These are phyloP conservation scores for Candida ficus DNA, from an alignment of 805 yeast genomes.

Conservation along the genomic window DNA sequence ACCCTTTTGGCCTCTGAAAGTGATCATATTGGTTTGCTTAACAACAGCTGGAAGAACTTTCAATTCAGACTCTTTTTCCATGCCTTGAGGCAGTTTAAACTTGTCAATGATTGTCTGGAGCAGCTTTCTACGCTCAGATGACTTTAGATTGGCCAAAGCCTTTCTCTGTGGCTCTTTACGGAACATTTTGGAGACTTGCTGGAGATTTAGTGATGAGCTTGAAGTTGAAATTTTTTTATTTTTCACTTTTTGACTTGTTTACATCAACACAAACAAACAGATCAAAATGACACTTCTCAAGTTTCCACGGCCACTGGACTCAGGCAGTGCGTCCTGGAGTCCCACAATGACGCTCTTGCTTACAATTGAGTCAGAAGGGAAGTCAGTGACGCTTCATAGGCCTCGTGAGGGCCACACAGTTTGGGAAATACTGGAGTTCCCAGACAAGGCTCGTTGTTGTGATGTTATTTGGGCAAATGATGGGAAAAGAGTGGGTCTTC, in stretches of 20 bases:
- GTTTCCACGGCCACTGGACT: constrained; percentile 6
- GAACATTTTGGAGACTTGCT: constrained; percentile 37
- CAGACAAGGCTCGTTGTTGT: constrained; percentile 3
- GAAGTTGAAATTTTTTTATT: neutral
- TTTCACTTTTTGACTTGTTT: neutral
- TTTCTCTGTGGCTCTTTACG: constrained; percentile 47
- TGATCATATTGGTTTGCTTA: constrained; percentile 61
- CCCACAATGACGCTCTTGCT: constrained; percentile 50
- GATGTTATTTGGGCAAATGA: constrained; percentile 31
- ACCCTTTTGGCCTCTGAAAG: constrained; percentile 49
- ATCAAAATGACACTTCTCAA: neutral
- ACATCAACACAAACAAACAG: neutral
- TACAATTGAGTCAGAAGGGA: constrained; percentile 36
- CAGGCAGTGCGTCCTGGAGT: constrained; percentile 30
- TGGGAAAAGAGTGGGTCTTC: constrained; percentile 38
- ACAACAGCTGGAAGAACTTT: constrained; percentile 25
- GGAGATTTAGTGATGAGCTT: neutral
- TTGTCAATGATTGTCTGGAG: constrained; percentile 36
- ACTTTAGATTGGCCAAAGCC: constrained; percentile 72
- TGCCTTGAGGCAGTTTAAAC: constrained; percentile 35
- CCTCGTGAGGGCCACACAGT: constrained; percentile 23
- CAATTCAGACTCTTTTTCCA: constrained; percentile 20
- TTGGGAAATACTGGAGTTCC: constrained; percentile 30
- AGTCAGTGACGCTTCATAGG: constrained; percentile 46
- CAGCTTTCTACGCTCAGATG: constrained; percentile 68